These are phyloP conservation scores for Tetracentron sinense DNA, from an alignment of 164 flowering plant genomes.

Conservation along the genomic window DNA sequence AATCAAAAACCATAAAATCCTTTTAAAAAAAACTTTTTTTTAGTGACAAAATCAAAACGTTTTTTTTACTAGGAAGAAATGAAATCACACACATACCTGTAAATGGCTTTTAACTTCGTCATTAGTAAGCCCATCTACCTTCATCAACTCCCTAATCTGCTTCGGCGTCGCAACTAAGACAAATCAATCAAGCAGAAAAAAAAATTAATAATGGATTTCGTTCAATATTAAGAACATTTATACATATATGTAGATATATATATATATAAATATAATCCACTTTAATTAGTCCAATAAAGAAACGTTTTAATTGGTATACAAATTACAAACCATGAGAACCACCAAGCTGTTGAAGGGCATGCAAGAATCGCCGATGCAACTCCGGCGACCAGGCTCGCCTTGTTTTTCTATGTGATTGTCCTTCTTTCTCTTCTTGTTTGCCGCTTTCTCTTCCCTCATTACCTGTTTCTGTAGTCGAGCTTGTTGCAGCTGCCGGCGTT, in stretches of 20 bases:
- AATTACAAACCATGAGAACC: conserved; percentile 70
- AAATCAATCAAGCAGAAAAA: conserved; percentile 8
- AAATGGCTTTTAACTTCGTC: conserved; percentile 98
- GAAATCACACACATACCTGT: conserved; percentile 51
- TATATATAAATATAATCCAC: no score
- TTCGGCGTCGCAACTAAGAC: conserved; percentile 84
- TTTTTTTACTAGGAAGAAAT: no score
- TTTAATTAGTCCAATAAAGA: no score
- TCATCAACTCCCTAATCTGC: conserved; percentile 93
- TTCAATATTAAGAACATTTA: no score
- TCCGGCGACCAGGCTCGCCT: conserved; percentile 94
- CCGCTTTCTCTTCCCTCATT: conserved; percentile 14
- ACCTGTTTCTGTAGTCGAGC: conserved; percentile 38
- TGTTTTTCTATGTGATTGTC: conserved; percentile 43
- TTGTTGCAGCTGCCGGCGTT: conserved; percentile 27
- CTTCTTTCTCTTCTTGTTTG: conserved; percentile 35
- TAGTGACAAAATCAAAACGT: no score
- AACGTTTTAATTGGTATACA: neutral
- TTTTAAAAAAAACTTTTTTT: no score
- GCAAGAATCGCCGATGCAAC: conserved; percentile 68
- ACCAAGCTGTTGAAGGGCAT: conserved; percentile 85
- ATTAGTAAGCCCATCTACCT: conserved; percentile 93
- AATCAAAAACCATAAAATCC: no score
- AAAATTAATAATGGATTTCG: no score
- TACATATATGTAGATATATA: no score